Percentiles rank a stretch among this genome's conserved stretches.
These are phyloP conservation scores for Bolboschoenoplectus hybrid DNA, from an alignment of 202 grass and related monocot species.

Conservation along the genomic window DNA sequence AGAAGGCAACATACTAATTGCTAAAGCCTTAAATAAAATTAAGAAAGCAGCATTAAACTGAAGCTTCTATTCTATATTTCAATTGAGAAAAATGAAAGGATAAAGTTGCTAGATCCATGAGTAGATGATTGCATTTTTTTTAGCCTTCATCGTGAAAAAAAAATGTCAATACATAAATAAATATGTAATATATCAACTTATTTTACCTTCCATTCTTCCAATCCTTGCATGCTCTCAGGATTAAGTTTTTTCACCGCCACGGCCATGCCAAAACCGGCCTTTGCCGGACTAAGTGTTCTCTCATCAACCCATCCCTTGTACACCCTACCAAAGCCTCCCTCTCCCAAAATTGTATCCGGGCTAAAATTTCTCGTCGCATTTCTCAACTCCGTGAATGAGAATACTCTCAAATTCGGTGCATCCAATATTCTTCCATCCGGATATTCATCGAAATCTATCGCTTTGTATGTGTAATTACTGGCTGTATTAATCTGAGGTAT, in stretches of 20 bases:
- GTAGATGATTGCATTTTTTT: neutral
- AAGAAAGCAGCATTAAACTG: neutral
- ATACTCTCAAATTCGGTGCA: conserved; percentile 58
- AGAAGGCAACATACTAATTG: neutral
- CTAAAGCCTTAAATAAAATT: neutral
- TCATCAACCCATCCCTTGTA: conserved; percentile 77
- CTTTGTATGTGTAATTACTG: conserved; percentile 6
- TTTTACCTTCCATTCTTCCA: conserved; percentile 82
- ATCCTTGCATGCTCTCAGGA: conserved; percentile 70
- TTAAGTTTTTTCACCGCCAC: conserved; percentile 87
- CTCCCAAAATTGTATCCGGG: conserved; percentile 57
- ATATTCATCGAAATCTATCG: conserved; percentile 1
- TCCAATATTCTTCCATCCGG: conserved; percentile 66
- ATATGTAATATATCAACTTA: neutral
- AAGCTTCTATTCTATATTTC: neutral
- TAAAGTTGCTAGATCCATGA: neutral
- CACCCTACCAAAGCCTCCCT: conserved; percentile 80
- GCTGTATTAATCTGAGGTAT: conserved; percentile 23
- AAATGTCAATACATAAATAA: neutral
- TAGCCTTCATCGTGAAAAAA: neutral
- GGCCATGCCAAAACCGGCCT: conserved; percentile 47
- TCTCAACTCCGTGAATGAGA: conserved; percentile 73
- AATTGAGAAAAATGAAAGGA: neutral
- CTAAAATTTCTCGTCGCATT: conserved; percentile 68
- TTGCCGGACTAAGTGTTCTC: conserved; percentile 55